Base-by-base conservation (phyloP, 805 yeast species). In the Aciculoconidium aculeatum region DNA sequence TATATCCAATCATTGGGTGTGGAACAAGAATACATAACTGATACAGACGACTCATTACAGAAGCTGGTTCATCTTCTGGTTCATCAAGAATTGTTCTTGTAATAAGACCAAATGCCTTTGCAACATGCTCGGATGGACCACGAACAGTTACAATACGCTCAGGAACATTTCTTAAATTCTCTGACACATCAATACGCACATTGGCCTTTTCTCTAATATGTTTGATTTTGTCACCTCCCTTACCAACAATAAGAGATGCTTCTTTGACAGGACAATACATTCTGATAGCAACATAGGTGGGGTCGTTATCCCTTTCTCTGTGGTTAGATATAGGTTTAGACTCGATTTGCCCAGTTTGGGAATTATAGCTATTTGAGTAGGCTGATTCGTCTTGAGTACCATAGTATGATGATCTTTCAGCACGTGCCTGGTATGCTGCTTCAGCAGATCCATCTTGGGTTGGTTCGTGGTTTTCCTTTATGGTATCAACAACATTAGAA, bases 21-120 rank as follows among this genome's bases (percentile, higher is more conserved):
- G 95, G 92, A 16, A 86, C 67, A 30, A 86, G 58, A 10, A 85
- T 44, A 40, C 76, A 69, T 41, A 86, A 51, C 21, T 70, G 69
- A 32, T 75, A 70, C 30, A 67, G 74, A 38, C 61, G 58, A 15
- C 83, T 72, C 28, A 67, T 63, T 17, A 68, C 57, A 2, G 71
- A 60, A 1, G 85, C 78, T 3, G 83, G 75, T 35, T 65, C 70
- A 37, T 75, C 77, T 39, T 75, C 74, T 3, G 80, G 77, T 43
- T 80, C 90, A 31, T 75, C 79, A 36, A 72, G 59, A 4, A 85
- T 67, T 4, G 79, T 70, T 41, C 88, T 68, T 0, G 76, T 71
- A 19, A 84, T 73, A 40, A 83, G 57, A 1, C 92, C 92, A 53
- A 80, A 80, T 0, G 92, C 90, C 49, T 77, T 76, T 9, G 95